Evolutionary conservation across 768 basidiomycete species (phyloP), one percentile per base, ranked within the genome.

Genomic region (Leccinum incarnatum): DNA sequence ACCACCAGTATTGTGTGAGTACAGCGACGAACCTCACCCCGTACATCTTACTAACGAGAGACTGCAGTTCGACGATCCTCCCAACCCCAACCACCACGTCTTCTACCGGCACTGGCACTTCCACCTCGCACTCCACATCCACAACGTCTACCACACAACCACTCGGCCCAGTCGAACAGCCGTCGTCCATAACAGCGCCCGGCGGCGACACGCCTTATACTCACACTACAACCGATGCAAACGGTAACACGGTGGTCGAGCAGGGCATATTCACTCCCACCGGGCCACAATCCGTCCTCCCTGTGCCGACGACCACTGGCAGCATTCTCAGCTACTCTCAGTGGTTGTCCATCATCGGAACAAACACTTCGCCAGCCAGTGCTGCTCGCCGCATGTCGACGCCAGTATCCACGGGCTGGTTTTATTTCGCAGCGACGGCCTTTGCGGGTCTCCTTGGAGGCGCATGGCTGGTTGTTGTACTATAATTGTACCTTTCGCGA

Each of bases 121-220:
- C 67, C 42, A 67, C 60, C 50, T 23, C 71, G 17, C 47, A 55
- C 8, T 11, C 25, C 14, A 60, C 47, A 32, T 61, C 72, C 2
- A 60, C 73, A 0, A 36, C 67, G 9, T 19, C 67, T 17, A 54
- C 74, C 9, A 7, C 66, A 25, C 54, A 46, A n/a, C 58, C 49
- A 12, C 65, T 51, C 54, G 72, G 56, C 23, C 69, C 86, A 3
- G 86, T 88, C 0, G 87, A 79, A 7, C 79, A 81, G 62, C 84
- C 85, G 23, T 76, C 66, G 3, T 30, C 79, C 5, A 75, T 62
- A 21, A 66, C 42, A 5, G 42, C 72, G 2, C 75, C 82, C 32
- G 78, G 79, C 6, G 82, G 78, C 2, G 77, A 78, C 29, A 83
- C 80, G 0, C 80, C 81, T 0, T 84, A 75, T 65, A 69, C 69